Base-by-base conservation (phyloP, 2,329 filamentous ascomycete species). In the Trichoderma aggressivum region DNA sequence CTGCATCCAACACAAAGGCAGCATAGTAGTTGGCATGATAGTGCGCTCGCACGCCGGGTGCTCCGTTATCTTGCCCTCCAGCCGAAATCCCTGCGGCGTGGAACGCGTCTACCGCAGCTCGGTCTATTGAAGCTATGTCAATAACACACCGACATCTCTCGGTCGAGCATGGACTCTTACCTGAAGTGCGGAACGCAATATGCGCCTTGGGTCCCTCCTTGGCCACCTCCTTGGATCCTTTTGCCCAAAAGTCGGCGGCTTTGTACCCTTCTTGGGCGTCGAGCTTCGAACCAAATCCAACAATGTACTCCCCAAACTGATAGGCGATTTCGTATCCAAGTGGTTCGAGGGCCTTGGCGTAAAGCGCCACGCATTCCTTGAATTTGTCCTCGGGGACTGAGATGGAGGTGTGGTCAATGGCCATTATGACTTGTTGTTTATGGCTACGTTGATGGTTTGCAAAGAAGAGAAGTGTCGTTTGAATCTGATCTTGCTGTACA, bases 1-100 rank as follows among this genome's bases (percentile, higher is more conserved):
- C 77, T 1, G 85, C 84, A 74, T 87, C 86, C 53, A 81, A 75
- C 7, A 87, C 80, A 77, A 85, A 88, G 0, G 85, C 84, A 1
- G 76, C 86, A 66, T 87, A 88, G 75, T 87, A 88, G 7, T 79
- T 79, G 16, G 81, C 75, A 58, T 80, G 80, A 74, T 86, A 87
- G 16, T 84, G 76, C 5, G 80, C 71, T 55, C 85, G 77, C 14
- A 80, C 36, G 0, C 86, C 86, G 0, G 86, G 86, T 18, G 80
- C 76, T 4, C 86, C 86, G 74, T 87, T 87, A 74, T 83, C 82
- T 36, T 79, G 82, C 3, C 79, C 86, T 0, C 86, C 86, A 47
- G 78, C 79, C 14, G 85, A 74, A 3, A 84, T 80, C 12, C 80
- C 83, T 3, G 79, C 77, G 32, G 75, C 73, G 72, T 87, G 78